Conservation (phyloP, 1,284 basidiomycete species). For the Cryptococcus amylolentus region DNA sequence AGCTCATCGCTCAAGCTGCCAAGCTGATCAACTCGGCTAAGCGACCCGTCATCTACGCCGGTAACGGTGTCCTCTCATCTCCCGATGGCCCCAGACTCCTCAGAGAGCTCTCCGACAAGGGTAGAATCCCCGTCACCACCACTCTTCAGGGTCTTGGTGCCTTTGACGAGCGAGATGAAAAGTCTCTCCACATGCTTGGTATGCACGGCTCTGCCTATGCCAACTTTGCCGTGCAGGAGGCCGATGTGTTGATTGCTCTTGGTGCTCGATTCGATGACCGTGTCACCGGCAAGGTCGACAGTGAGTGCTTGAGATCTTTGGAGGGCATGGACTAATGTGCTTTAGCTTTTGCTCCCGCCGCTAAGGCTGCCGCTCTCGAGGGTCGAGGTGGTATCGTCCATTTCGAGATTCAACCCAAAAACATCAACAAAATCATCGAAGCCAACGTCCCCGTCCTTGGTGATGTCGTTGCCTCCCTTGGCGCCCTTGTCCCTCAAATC, state of each 20-base stretch:
- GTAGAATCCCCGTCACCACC: constrained; percentile 95
- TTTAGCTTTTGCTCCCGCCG: constrained; percentile 79
- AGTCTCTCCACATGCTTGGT: constrained; percentile 93
- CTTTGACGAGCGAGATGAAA: constrained; percentile 86
- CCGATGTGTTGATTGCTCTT: constrained; percentile 95
- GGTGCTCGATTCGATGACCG: constrained; percentile 97
- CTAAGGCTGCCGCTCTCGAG: constrained; percentile 76
- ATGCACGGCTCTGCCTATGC: constrained; percentile 99
- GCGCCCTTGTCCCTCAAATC: constrained; percentile 76
- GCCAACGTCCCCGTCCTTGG: constrained; percentile 91
- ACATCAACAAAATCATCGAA: constrained; percentile 98
- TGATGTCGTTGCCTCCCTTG: constrained; percentile 82
- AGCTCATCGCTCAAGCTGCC: constrained; percentile 76
- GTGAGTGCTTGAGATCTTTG: constrained; percentile 33
- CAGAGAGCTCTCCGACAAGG: constrained; percentile 71
- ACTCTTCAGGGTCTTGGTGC: constrained; percentile 93
- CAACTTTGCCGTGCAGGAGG: constrained; percentile 94
- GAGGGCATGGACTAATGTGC: neutral
- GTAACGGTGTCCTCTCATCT: constrained; percentile 82
- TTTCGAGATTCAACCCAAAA: constrained; percentile 98
- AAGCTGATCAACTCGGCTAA: constrained; percentile 87
- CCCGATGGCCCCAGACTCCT: constrained; percentile 80
- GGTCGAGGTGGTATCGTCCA: constrained; percentile 96
- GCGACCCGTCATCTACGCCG: constrained; percentile 89
- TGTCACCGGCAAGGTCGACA: constrained; percentile 86